Percentiles rank a stretch among this genome's conserved stretches.
Conservation (phyloP, 371 early-diverging fungal genomes). For the Cokeromyces recurvatus region DNA sequence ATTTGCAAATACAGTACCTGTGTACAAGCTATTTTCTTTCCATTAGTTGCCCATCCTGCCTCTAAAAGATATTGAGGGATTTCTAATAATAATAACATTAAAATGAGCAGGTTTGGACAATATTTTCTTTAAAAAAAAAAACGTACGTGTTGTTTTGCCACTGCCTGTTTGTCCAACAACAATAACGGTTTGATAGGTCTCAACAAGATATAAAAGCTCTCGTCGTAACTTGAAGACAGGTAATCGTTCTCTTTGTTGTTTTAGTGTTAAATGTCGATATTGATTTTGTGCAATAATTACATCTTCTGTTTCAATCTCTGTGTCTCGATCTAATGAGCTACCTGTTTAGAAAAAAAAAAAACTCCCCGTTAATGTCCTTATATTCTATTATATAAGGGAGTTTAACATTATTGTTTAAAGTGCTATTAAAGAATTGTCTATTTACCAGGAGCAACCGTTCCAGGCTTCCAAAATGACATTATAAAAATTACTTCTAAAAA, state of each 20-base stretch:
- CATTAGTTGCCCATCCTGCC: constrained; percentile 58
- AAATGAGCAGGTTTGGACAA: neutral
- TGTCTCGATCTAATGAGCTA: constrained; percentile 62
- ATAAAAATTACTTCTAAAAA: too few relatives aligned
- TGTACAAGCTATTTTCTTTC: constrained; percentile 76
- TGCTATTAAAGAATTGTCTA: neutral
- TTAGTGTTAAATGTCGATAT: constrained; percentile 39
- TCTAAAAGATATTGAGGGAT: constrained; percentile 80
- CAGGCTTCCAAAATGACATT: constrained; percentile 69
- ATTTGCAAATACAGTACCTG: constrained; percentile 26
- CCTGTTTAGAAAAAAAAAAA: too few relatives aligned
- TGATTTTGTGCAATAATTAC: constrained; percentile 39
- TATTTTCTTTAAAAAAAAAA: neutral
- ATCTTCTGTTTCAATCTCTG: constrained; percentile 54
- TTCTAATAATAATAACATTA: too few relatives aligned
- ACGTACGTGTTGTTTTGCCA: constrained; percentile 80
- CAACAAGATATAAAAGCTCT: constrained; percentile 55
- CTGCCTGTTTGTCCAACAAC: constrained; percentile 55
- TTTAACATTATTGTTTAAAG: neutral
- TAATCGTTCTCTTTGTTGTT: constrained; percentile 55
- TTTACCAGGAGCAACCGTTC: constrained; percentile 62
- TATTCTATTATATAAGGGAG: neutral
- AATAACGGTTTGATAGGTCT: constrained; percentile 65
- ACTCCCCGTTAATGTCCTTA: too few relatives aligned
- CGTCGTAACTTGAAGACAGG: constrained; percentile 57